Conservation (phyloP, 441 rosid genomes). For the Sinapis alba region DNA sequence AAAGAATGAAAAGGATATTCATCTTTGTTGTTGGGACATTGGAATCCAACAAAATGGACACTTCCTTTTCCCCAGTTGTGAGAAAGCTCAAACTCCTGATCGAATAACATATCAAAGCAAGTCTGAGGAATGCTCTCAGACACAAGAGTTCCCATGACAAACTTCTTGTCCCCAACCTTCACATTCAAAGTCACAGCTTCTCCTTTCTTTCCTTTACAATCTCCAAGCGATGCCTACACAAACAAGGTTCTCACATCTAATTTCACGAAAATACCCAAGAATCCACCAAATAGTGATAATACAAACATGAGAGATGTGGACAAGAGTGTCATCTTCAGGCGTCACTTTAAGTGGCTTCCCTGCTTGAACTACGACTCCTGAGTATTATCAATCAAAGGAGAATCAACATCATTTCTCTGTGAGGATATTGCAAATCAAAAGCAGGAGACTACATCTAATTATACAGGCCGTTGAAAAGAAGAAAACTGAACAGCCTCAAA, state of each 20-base stretch:
- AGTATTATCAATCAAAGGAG: not conserved
- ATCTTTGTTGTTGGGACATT: constrained; percentile 23
- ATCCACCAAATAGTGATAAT: not conserved
- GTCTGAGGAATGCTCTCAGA: constrained; percentile 58
- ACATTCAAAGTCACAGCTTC: constrained; percentile 56
- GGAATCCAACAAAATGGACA: constrained; percentile 69
- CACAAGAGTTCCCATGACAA: constrained; percentile 66
- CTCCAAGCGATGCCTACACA: constrained; percentile 73
- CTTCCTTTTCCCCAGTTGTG: constrained; percentile 87
- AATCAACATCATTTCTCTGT: too few species aligned
- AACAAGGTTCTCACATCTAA: not conserved
- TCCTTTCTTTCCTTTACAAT: constrained; percentile 57
- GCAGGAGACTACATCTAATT: not conserved
- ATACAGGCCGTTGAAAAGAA: too few species aligned
- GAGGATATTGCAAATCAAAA: too few species aligned
- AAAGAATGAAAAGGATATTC: constrained; percentile 25
- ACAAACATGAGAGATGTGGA: constrained; percentile 82
- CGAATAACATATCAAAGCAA: constrained; percentile 71
- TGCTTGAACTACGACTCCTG: constrained; percentile 84
- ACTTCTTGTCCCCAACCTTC: constrained; percentile 54
- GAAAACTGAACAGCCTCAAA: not conserved
- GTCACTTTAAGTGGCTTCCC: constrained; percentile 64
- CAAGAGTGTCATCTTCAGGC: constrained; percentile 41
- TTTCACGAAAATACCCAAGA: not conserved
- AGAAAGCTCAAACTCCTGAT: constrained; percentile 79